Evolutionary conservation across 2,329 filamentous ascomycete genomes (phyloP).

Genomic region (Venturia oleaginea): DNA sequence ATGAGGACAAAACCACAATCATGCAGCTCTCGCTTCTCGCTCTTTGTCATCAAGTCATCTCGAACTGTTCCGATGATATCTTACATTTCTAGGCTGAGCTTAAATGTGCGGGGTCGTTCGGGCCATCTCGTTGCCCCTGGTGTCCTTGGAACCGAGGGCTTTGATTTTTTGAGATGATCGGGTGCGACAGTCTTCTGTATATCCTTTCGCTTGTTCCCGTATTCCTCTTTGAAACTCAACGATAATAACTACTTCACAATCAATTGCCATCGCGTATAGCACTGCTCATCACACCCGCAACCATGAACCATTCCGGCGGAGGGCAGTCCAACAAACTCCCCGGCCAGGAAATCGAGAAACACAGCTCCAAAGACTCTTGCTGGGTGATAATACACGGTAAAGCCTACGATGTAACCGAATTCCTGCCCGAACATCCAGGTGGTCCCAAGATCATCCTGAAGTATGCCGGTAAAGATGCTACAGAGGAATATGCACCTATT

Average conservation of each 20-base stretch:
- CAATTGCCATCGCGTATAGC: neutral
- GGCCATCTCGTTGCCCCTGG: neutral
- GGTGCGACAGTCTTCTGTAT: neutral
- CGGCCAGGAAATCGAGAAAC: constrained; percentile 56
- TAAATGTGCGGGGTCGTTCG: neutral
- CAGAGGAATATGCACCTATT: constrained; percentile 84
- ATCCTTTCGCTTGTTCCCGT: neutral
- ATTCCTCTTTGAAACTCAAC: too few species aligned
- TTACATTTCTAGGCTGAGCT: neutral
- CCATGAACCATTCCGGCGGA: constrained; percentile 4
- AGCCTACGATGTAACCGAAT: constrained; percentile 84
- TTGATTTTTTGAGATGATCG: neutral
- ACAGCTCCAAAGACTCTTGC: constrained; percentile 74
- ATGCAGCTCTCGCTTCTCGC: neutral
- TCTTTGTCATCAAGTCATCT: neutral
- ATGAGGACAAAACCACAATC: neutral
- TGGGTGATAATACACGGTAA: constrained; percentile 88
- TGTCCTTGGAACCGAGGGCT: constrained; percentile 2
- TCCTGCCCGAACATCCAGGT: constrained; percentile 83
- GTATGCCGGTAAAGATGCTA: constrained; percentile 91
- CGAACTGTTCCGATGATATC: neutral
- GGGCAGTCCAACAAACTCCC: constrained; percentile 28
- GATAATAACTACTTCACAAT: neutral
- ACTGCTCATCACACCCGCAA: neutral
- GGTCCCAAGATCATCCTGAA: constrained; percentile 91